A percentile compares a stretch with the other conserved stretches of the same genome.
Conservation (phyloP, 768 basidiomycete genomes). For the Lactifluus hygrophoroides region DNA sequence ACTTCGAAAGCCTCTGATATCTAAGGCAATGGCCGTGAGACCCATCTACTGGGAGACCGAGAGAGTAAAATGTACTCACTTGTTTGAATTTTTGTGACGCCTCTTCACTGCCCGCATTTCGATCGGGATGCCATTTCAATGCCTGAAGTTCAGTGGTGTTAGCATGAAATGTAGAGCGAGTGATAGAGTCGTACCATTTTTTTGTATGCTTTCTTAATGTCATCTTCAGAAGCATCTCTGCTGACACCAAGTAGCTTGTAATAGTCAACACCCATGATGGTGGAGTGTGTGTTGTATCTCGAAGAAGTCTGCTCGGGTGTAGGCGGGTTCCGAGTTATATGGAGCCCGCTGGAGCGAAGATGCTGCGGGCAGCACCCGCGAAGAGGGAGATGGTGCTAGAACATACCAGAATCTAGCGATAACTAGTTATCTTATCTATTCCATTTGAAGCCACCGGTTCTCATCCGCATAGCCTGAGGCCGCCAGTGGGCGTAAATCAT, state of each 20-base stretch:
- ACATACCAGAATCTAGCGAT: conserved; percentile 10
- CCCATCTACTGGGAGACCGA: neutral
- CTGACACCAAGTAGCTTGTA: conserved; percentile 74
- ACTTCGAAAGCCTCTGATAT: conserved; percentile 96
- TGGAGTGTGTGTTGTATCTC: neutral
- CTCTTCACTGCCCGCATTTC: conserved; percentile 78
- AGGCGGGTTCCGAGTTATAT: neutral
- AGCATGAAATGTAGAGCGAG: neutral
- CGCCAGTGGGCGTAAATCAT: too few relatives aligned
- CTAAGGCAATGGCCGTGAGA: conserved; percentile 31
- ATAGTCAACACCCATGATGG: conserved; percentile 75
- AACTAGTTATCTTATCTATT: conserved; percentile 3
- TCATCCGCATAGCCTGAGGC: neutral
- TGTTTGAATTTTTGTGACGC: conserved; percentile 89
- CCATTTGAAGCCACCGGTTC: too few relatives aligned
- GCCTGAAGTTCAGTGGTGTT: conserved; percentile 38
- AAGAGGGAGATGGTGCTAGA: neutral
- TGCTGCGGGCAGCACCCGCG: neutral
- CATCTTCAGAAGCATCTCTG: conserved; percentile 69
- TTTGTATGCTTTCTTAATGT: conserved; percentile 93
- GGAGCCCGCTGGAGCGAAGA: neutral
- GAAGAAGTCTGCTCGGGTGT: neutral
- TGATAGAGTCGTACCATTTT: conserved; percentile 54
- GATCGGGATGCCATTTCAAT: conserved; percentile 92
- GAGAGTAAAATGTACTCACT: conserved; percentile 33